These are phyloP conservation scores for Candida sonorensis DNA, from an alignment of 805 yeast species.

Conservation along the genomic window DNA sequence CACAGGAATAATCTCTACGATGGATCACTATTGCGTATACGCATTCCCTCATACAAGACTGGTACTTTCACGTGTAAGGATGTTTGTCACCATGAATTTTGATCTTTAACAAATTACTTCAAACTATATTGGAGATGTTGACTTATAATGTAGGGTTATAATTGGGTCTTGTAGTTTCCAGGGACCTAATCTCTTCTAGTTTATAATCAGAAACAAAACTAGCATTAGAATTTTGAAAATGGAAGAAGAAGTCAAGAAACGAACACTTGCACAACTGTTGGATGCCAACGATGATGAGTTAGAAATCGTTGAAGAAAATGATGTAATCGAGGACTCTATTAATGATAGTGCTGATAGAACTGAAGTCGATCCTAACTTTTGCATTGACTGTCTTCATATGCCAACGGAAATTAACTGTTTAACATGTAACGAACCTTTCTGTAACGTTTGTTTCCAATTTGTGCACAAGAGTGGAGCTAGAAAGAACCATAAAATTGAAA, in stretches of 20 bases:
- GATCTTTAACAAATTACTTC: no score
- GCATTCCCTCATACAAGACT: no score
- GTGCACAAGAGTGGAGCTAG: constrained; percentile 66
- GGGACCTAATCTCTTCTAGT: no score
- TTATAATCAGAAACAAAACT: no score
- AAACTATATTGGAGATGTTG: no score
- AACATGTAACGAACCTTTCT: constrained; percentile 60
- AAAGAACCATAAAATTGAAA: constrained; percentile 34
- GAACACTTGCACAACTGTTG: constrained; percentile 20
- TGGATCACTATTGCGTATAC: no score
- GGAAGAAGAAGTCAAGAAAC: constrained; percentile 11
- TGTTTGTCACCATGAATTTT: no score
- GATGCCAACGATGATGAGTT: constrained; percentile 17
- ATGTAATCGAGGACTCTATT: constrained; percentile 1
- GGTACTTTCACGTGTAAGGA: no score
- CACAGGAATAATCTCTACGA: no score
- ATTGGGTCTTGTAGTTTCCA: no score
- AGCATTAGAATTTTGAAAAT: background rate
- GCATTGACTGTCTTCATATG: constrained; percentile 72
- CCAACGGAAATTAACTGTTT: constrained; percentile 56
- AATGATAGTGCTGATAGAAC: constrained; percentile 20
- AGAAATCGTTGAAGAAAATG: constrained; percentile 1
- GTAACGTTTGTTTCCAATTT: constrained; percentile 62
- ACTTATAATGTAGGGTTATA: no score
- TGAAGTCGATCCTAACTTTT: constrained; percentile 34